Percentiles rank a stretch among this genome's conserved stretches.
These are phyloP conservation scores for Ganoderma boninense DNA, from an alignment of 1,284 basidiomycete genomes.

Conservation along the genomic window DNA sequence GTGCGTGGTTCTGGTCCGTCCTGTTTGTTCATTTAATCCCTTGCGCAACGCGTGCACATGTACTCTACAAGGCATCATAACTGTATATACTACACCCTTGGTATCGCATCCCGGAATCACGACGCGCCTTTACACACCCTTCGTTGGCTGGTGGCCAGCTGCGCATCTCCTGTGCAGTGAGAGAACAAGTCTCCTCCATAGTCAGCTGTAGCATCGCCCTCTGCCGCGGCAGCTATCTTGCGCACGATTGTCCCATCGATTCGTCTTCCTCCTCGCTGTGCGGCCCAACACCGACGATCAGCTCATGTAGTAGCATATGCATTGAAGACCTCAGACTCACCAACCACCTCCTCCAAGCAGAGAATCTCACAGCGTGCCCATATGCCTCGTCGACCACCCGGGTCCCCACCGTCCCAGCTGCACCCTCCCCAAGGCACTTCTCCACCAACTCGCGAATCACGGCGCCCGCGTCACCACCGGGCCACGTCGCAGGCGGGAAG, in stretches of 20 bases:
- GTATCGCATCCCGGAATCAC: conserved; percentile 1
- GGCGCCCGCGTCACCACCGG: neutral
- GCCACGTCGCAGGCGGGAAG: neutral
- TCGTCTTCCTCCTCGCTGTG: neutral
- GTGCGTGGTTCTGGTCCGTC: neutral
- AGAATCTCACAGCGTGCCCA: conserved; percentile 12
- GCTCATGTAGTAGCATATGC: neutral
- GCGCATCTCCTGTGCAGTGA: neutral
- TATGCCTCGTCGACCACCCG: neutral
- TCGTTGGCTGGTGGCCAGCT: neutral
- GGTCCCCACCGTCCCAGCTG: neutral
- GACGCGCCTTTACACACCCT: neutral
- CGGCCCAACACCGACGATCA: neutral
- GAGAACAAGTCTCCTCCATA: neutral
- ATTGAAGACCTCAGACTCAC: conserved; percentile 6
- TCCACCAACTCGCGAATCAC: conserved; percentile 10
- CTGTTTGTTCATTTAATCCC: conserved; percentile 2
- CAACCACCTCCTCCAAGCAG: conserved; percentile 24
- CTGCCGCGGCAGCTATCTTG: conserved; percentile 2
- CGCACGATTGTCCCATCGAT: neutral
- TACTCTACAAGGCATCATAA: conserved; percentile 12
- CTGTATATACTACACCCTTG: conserved; percentile 9
- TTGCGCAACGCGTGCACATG: conserved; percentile 6
- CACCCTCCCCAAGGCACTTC: conserved; percentile 9
- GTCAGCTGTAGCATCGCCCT: neutral